Conservation (phyloP, 2,329 filamentous ascomycete species). For the Aspergillus tanneri region DNA sequence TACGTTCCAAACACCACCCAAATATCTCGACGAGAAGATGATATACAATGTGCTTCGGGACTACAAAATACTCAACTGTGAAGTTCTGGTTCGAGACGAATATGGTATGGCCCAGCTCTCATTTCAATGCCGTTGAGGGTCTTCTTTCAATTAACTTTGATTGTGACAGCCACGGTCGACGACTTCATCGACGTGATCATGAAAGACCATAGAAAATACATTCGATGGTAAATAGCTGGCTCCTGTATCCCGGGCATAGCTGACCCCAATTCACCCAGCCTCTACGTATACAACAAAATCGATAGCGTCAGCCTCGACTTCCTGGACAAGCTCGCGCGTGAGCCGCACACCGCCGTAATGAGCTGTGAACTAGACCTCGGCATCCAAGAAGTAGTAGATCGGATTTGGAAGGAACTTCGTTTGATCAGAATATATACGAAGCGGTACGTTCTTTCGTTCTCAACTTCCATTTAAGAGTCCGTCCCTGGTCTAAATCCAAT, state of each 20-base stretch:
- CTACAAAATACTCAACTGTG: constrained; percentile 98
- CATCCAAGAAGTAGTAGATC: constrained; percentile 87
- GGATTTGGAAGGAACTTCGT: constrained; percentile 89
- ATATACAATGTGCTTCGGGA: constrained; percentile 95
- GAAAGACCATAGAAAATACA: constrained; percentile 98
- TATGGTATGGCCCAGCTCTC: constrained; percentile 57
- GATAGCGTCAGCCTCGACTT: constrained; percentile 92
- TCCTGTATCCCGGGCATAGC: not conserved
- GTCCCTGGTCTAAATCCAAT: not conserved
- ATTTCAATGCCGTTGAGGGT: not conserved
- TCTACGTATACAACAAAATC: constrained; percentile 99
- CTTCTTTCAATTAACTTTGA: constrained; percentile 4
- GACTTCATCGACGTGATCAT: constrained; percentile 99
- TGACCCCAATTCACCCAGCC: constrained; percentile 41
- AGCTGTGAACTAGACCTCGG: constrained; percentile 93
- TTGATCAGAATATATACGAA: constrained; percentile 96
- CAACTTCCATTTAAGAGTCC: not conserved
- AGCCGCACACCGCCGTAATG: constrained; percentile 95
- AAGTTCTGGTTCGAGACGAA: constrained; percentile 92
- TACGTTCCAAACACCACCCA: constrained; percentile 86
- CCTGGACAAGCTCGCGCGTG: constrained; percentile 84
- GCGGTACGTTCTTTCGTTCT: constrained; percentile 41
- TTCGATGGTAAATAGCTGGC: constrained; percentile 65
- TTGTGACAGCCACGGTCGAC: constrained; percentile 73
- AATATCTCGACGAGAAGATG: constrained; percentile 95